Evolutionary conservation across 2,329 filamentous ascomycete species (phyloP).

Genomic region (Fusarium xyrophilum): DNA sequence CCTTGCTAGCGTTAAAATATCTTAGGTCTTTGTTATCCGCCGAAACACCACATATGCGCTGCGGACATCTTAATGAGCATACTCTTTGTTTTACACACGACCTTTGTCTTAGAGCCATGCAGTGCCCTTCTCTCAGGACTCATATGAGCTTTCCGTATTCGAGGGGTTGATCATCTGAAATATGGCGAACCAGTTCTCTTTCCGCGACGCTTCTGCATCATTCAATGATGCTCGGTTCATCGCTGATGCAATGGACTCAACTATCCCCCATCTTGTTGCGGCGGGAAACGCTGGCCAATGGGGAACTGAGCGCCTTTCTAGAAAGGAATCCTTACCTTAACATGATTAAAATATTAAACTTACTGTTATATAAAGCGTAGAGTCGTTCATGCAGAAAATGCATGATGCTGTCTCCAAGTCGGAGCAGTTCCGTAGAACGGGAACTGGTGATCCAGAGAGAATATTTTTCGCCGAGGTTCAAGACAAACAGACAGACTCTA

Average conservation of each 20-base stretch:
- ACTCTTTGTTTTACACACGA: neutral
- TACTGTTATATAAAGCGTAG: too few species aligned
- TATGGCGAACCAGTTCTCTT: slow-evolving; percentile 33
- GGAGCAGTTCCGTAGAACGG: slow-evolving; percentile 34
- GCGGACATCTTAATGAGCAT: slow-evolving; percentile 19
- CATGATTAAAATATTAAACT: too few species aligned
- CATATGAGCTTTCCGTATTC: neutral
- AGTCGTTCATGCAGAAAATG: slow-evolving; percentile 33
- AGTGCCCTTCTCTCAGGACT: neutral
- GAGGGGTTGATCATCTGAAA: neutral
- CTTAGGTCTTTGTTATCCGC: slow-evolving; percentile 11
- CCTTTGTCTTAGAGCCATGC: neutral
- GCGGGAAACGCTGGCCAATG: slow-evolving; percentile 43
- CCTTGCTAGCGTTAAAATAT: slow-evolving; percentile 32
- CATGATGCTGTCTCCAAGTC: slow-evolving; percentile 35
- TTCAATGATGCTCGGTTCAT: slow-evolving; percentile 43
- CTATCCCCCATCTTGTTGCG: slow-evolving; percentile 39
- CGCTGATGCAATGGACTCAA: slow-evolving; percentile 43
- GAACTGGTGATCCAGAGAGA: slow-evolving; percentile 36
- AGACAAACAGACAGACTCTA: slow-evolving; percentile 12
- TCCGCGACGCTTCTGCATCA: slow-evolving; percentile 35
- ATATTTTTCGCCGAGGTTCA: slow-evolving; percentile 42
- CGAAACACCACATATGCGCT: neutral
- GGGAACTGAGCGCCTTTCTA: slow-evolving; percentile 39
- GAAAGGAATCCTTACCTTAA: too few species aligned